These are phyloP conservation scores for Ananas comosus DNA, from an alignment of 176 grass and related monocot species.

Conservation along the genomic window DNA sequence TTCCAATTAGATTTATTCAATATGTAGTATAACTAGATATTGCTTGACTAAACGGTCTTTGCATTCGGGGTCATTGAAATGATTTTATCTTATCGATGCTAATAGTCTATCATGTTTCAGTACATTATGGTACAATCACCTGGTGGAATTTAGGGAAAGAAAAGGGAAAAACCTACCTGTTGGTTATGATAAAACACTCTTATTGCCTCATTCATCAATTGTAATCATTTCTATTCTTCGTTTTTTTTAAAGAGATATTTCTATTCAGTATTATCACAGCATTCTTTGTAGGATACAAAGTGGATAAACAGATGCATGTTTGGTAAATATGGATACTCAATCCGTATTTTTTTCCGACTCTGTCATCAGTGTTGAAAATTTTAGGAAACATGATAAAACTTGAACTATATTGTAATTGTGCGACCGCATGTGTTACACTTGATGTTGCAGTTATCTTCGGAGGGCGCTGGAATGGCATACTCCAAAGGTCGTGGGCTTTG, in stretches of 20 bases:
- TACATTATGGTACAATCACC: no score
- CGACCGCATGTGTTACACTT: not conserved
- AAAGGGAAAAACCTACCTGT: no score
- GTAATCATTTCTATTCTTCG: not conserved
- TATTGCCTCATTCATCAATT: no score
- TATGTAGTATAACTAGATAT: not conserved
- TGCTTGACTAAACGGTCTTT: not conserved
- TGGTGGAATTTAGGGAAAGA: no score
- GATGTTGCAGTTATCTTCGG: conserved; percentile 69
- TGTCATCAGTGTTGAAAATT: no score
- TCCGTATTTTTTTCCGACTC: no score
- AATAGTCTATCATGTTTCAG: not conserved
- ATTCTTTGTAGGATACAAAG: no score
- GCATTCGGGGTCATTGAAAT: no score
- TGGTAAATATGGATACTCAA: no score
- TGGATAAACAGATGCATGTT: not conserved
- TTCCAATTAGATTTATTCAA: not conserved
- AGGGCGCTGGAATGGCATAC: conserved; percentile 79
- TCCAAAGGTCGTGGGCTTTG: conserved; percentile 64
- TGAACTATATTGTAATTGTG: not conserved
- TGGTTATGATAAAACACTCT: no score
- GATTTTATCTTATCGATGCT: not conserved
- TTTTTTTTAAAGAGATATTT: not conserved
- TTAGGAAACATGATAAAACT: not conserved
- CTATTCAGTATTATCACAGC: no score